Percentiles rank a stretch among this genome's conserved stretches.
Conservation (phyloP, 73 alveolate species). For the Paramecium biaurelia region DNA sequence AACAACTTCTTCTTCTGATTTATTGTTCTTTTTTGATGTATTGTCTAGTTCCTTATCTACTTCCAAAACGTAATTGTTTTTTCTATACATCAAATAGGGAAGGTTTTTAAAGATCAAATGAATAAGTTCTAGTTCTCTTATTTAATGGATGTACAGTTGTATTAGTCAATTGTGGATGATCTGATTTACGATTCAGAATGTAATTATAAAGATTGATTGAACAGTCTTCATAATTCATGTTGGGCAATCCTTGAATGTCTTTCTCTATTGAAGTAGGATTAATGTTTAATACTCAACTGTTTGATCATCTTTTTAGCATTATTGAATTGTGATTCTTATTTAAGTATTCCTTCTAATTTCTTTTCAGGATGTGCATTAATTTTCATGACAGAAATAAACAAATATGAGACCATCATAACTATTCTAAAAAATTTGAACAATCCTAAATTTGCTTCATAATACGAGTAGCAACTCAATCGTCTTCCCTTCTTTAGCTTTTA, state of each 20-base stretch:
- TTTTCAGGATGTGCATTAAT: slow-evolving; percentile 14
- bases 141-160: background rate
- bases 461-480: background rate
- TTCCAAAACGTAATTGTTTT: background rate
- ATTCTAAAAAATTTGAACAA: background rate
- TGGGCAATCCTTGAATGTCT: background rate
- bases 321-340: background rate
- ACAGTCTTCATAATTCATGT: background rate
- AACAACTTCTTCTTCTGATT: background rate
- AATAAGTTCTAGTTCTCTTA: background rate
- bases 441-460: background rate
- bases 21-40: background rate
- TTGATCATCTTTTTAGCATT: background rate
- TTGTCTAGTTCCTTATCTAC: background rate
- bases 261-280: background rate
- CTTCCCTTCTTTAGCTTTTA: background rate
- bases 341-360: background rate
- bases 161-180: background rate
- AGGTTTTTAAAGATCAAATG: background rate
- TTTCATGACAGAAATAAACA: slow-evolving; percentile 13
- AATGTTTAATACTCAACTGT: background rate
- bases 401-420: background rate
- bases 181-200: background rate
- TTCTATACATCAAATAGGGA: background rate
- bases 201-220: background rate